Percentiles rank a stretch among this genome's conserved stretches.
phyloP scores from a whole-genome alignment of 441 rosid species.

The Populus hybrid region DNA sequence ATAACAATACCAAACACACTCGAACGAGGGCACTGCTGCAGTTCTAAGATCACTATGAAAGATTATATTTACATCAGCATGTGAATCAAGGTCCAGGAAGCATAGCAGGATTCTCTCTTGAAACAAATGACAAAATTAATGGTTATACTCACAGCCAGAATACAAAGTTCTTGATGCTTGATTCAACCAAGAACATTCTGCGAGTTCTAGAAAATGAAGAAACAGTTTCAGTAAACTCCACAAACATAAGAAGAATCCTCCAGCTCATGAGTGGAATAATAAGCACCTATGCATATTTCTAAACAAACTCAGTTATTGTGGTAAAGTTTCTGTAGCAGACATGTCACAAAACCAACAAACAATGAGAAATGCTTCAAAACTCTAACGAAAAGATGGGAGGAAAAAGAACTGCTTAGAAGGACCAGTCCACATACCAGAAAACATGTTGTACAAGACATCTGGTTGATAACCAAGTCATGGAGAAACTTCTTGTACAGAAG shows the following conservation, averaged over 20 bases:
- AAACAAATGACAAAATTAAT: background rate
- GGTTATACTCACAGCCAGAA: background rate
- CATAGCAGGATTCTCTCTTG: background rate
- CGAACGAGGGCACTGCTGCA: background rate
- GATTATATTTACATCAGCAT: too few relatives aligned
- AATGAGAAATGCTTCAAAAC: background rate
- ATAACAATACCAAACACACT: too few relatives aligned
- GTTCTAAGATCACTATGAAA: background rate
- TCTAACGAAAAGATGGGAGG: background rate
- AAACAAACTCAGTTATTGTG: constrained; percentile 4
- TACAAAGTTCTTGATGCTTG: background rate
- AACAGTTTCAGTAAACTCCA: background rate
- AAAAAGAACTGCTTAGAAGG: background rate
- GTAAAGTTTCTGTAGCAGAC: background rate
- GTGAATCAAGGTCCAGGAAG: background rate
- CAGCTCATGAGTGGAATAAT: background rate
- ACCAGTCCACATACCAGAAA: constrained; percentile 9
- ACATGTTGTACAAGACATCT: background rate
- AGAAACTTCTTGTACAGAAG: constrained; percentile 56
- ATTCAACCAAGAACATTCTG: too few relatives aligned
- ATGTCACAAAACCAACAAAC: constrained; percentile 8
- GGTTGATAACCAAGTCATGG: constrained; percentile 20
- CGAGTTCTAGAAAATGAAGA: too few relatives aligned
- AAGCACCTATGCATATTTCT: background rate
- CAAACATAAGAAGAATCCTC: background rate